Base-by-base conservation (phyloP, 768 basidiomycete species). In the Artomyces pyxidatus region DNA sequence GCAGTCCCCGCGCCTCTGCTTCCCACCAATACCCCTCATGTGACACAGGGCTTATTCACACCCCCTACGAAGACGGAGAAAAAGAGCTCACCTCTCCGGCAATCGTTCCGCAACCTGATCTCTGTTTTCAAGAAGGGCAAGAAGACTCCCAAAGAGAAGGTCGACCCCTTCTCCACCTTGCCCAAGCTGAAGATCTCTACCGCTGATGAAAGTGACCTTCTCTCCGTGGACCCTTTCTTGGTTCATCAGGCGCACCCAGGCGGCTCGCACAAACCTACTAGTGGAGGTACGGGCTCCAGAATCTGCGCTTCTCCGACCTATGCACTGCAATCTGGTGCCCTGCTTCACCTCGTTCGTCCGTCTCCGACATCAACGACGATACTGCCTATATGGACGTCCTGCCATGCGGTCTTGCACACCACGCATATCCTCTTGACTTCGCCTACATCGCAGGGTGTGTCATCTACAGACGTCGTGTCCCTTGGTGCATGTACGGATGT, bases 31-130 rank as follows among this genome's bases (percentile, higher is more conserved):
- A 47, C 52, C 25, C 47, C 55, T 42, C 58, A 49, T 42, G 53
- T 52, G 27, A 26, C 38, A 22, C 29, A 46, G 17, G 56, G 53
- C 37, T 61, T 58, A 38, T 56, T 56, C 39, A 32, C 52, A 7
- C 44, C 58, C 25, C 48, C 39, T 7, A 38, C 58, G 12, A 63
- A 66, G 55, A 73, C 71, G 50, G 71, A 68, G 51, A 80, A 74
- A 59, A 63, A 62, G 43, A 62, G 65, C 8, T 83, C 79, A 4
- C 78, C 80, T 2, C 65, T 86, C 43, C 75, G 81, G 21, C 77
- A 77, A 60, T 85, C 83, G 16, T 65, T 86, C 53, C 73, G 76
- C 35, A 85, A 79, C 55, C 60, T 85, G 26, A 65, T 86, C 38
- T 75, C 80, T 5, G 76, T 78, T 3, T 72, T 85, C 67, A 81